Evolutionary conservation across 148 eudicot genomes (phyloP).

Genomic region (Rhododendron ovatum): DNA sequence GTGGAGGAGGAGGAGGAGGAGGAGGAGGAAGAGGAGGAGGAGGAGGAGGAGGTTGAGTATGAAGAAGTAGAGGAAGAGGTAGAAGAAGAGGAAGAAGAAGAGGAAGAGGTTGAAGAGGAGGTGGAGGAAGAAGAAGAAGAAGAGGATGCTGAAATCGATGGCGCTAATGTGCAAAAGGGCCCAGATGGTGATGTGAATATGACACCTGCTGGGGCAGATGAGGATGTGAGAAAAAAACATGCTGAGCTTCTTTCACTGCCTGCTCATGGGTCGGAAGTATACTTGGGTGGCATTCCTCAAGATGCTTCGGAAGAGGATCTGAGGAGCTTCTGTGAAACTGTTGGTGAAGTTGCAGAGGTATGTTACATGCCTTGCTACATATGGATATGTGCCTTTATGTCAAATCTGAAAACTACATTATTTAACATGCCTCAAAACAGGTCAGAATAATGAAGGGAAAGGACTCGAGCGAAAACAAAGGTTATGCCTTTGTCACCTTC

Average conservation of each 20-base stretch:
- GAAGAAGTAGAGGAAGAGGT: slow-evolving; percentile 52
- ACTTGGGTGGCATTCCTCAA: slow-evolving; percentile 75
- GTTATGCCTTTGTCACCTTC: slow-evolving; percentile 92
- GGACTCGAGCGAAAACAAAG: slow-evolving; percentile 73
- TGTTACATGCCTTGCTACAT: slow-evolving; percentile 2
- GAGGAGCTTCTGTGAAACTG: slow-evolving; percentile 69
- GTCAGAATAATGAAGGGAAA: slow-evolving; percentile 84
- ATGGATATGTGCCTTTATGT: neutral
- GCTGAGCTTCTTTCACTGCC: slow-evolving; percentile 89
- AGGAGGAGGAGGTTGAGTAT: slow-evolving; percentile 46
- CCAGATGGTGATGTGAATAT: slow-evolving; percentile 43
- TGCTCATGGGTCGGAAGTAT: slow-evolving; percentile 95
- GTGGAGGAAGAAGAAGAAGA: slow-evolving; percentile 35
- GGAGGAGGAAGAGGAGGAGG: slow-evolving; percentile 72
- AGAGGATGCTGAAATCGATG: neutral
- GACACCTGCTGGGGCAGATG: slow-evolving; percentile 25
- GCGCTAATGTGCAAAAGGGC: slow-evolving; percentile 12
- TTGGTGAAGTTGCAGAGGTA: slow-evolving; percentile 89
- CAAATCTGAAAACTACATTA: neutral
- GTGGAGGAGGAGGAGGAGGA: slow-evolving; percentile 75
- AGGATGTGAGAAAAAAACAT: slow-evolving; percentile 46
- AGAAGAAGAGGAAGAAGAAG: slow-evolving; percentile 57
- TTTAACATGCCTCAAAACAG: slow-evolving; percentile 33
- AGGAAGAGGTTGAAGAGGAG: slow-evolving; percentile 37
- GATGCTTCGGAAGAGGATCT: slow-evolving; percentile 78